Conservation (phyloP, 2,329 filamentous ascomycete species). For the Sporothrix curviconia region DNA sequence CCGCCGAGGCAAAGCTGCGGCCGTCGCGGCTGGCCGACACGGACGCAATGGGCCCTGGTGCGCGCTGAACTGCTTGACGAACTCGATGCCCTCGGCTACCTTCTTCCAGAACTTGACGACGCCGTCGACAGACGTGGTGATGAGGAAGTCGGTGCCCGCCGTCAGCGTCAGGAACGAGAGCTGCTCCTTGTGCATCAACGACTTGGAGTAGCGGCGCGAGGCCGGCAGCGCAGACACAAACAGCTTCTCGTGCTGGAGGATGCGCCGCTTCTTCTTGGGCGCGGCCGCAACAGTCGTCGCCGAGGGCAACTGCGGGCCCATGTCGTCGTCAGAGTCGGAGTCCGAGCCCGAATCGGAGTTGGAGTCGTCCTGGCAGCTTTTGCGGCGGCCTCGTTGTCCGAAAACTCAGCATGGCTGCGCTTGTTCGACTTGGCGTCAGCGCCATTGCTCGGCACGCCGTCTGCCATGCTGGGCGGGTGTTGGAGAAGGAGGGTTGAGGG, state of each 20-base stretch:
- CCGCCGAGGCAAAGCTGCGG: constrained; percentile 85
- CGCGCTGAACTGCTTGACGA: constrained; percentile 95
- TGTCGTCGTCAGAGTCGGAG: constrained; percentile 68
- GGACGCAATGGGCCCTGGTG: constrained; percentile 75
- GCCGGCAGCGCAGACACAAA: constrained; percentile 85
- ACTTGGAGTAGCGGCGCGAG: constrained; percentile 80
- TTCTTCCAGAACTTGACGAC: constrained; percentile 99
- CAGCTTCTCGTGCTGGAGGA: constrained; percentile 89
- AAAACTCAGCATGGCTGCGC: constrained; percentile 51
- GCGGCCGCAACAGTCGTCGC: constrained; percentile 63
- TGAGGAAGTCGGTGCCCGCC: constrained; percentile 86
- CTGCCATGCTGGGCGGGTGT: constrained; percentile 14
- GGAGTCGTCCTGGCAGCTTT: constrained; percentile 2
- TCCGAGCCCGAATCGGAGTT: constrained; percentile 15
- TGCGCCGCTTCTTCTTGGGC: constrained; percentile 70
- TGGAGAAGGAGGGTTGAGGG: background rate
- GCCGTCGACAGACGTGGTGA: constrained; percentile 91
- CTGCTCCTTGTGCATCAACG: constrained; percentile 97
- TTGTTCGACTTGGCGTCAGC: constrained; percentile 38
- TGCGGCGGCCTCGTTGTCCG: constrained; percentile 35
- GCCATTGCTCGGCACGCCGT: constrained; percentile 24
- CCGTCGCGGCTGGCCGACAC: constrained; percentile 86
- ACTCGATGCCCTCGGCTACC: constrained; percentile 80
- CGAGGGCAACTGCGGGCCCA: constrained; percentile 84
- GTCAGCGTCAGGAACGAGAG: constrained; percentile 83